Evolutionary conservation across 2,329 filamentous ascomycete species (phyloP), one percentile per base, ranked within the genome.

Genomic region (Fulvia fulva): DNA sequence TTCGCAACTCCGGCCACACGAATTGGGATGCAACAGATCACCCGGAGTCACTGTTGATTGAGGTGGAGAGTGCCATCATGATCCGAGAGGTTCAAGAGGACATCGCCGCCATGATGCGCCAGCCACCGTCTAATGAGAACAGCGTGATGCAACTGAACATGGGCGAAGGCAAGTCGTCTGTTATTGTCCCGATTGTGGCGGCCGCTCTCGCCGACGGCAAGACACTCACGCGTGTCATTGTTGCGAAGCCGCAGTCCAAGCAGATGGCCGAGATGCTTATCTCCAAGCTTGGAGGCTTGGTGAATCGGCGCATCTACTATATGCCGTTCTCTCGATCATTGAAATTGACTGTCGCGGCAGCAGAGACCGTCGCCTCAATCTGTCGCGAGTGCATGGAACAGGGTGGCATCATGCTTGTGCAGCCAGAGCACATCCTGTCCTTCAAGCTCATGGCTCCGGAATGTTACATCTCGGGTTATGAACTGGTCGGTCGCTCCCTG

Each of bases 101-200:
- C 4, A 85, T 90, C 6, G 86, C 87, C 0, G 63, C 74, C 1
- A 82, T 83, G 0, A 89, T 83, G 19, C 84, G 86, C 1, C 72
- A 72, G 0, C 86, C 86, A 0, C 56, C 65, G 0, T 83, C 81
- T 0, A 72, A 51, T 11, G 16, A 49, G 9, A 88, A 86, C 62
- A 69, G 78, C 0, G 80, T 86, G 0, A 80, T 88, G 75, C 85
- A 89, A 64, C 70, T 90, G 1, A 88, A 88, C 61, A 90, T 90
- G 86, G 87, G 87, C 0, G 81, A 88, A 65, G 87, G 87, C 0
- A 90, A 89, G 61, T 85, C 84, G 0, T 87, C 86, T 0, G 82
- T 89, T 1, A 89, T 91, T 51, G 78, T 87, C 0, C 87, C 87
- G 0, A 85, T 88, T 37, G 80, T 87, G 0, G 81, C 82, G 0